Conservation (phyloP, 352 stramenopile genomes). For the Pythium insidiosum region DNA sequence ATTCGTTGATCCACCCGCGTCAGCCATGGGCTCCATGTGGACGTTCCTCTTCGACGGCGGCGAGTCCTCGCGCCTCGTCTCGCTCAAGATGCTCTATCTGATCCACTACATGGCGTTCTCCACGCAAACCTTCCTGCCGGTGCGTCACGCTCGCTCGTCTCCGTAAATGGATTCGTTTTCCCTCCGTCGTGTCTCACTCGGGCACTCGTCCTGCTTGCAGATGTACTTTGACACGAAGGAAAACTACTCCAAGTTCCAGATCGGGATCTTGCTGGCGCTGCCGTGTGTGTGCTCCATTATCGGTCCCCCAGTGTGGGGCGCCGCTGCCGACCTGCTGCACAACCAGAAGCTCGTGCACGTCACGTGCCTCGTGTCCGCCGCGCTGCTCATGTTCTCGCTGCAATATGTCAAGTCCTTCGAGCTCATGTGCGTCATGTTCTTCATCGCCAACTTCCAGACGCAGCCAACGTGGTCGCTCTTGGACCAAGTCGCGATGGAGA, state of each 20-base stretch:
- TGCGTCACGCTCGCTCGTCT: conserved; percentile 7
- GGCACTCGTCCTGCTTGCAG: conserved; percentile 7
- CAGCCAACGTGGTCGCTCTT: conserved; percentile 57
- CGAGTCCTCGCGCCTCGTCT: conserved; percentile 46
- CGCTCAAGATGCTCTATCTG: conserved; percentile 67
- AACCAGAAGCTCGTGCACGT: conserved; percentile 66
- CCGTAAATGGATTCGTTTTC: too few species aligned
- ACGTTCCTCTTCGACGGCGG: conserved; percentile 55
- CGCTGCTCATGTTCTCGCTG: conserved; percentile 60
- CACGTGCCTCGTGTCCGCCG: conserved; percentile 43
- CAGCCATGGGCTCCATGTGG: conserved; percentile 5
- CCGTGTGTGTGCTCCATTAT: conserved; percentile 67
- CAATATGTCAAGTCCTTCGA: conserved; percentile 56
- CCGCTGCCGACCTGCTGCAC: conserved; percentile 43
- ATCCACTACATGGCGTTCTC: conserved; percentile 64
- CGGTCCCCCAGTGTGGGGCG: conserved; percentile 57
- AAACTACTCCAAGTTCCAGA: conserved; percentile 69
- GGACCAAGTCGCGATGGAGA: conserved; percentile 56
- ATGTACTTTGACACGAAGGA: conserved; percentile 53
- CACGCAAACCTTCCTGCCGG: conserved; percentile 55
- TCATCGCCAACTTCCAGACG: conserved; percentile 67
- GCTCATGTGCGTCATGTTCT: conserved; percentile 66
- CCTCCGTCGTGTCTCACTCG: neutral
- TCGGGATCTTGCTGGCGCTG: conserved; percentile 56
- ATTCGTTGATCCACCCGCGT: too few species aligned